phyloP scores from a whole-genome alignment of 805 yeast species.

The Komagataella ulmi region DNA sequence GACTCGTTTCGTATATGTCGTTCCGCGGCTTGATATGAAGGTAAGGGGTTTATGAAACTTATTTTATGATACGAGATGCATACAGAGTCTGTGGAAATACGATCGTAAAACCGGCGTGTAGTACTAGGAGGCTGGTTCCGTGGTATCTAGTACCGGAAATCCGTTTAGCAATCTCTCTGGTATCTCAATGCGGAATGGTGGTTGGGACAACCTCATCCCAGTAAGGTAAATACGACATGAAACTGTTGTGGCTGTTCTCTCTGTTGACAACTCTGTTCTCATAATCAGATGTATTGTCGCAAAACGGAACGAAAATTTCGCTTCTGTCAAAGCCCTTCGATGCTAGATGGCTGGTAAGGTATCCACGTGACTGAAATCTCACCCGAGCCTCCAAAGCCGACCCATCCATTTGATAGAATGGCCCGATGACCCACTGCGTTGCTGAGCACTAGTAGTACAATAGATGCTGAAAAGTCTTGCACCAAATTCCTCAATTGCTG shows the following conservation, averaged over 20 bases:
- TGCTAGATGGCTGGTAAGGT: not conserved
- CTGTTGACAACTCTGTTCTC: not conserved
- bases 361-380: not conserved
- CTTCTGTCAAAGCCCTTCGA: not conserved
- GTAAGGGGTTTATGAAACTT: not conserved
- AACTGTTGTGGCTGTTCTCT: not conserved
- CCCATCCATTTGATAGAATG: not conserved
- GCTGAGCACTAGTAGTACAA: not conserved
- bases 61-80: not conserved
- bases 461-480: not conserved
- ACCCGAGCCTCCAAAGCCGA: not conserved
- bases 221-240: not conserved
- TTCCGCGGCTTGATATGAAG: not conserved
- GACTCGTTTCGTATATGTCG: not conserved
- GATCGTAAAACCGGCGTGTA: not conserved
- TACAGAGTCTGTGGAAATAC: not conserved
- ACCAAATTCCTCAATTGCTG: slow-evolving; percentile 32
- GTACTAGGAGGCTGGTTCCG: not conserved
- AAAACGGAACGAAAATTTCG: not conserved
- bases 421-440: not conserved
- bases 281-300: not conserved
- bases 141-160: not conserved
- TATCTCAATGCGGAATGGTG: not conserved
- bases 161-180: not conserved
- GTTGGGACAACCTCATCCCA: not conserved